A percentile compares a stretch with the other conserved stretches of the same genome.
Evolutionary conservation across 176 grass and related monocot genomes (phyloP).

Genomic region (Carex scoparia): DNA sequence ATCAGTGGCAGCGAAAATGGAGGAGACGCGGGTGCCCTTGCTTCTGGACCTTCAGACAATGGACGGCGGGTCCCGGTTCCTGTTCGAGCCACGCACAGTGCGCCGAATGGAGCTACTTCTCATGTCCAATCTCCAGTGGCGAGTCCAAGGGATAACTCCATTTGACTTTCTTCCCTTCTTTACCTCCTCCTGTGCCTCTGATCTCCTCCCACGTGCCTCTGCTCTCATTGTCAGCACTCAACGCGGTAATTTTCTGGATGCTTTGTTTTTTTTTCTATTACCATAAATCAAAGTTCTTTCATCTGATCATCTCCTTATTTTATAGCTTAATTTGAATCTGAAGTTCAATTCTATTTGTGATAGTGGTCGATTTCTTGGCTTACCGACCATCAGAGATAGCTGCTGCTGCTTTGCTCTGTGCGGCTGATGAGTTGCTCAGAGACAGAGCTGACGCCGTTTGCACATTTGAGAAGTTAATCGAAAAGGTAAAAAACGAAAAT

Average conservation of each 20-base stretch:
- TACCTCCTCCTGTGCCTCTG: not conserved
- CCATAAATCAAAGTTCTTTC: not conserved
- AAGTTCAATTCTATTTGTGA: not conserved
- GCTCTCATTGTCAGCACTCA: constrained; percentile 22
- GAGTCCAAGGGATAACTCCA: constrained; percentile 37
- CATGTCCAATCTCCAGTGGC: constrained; percentile 33
- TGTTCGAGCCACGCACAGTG: constrained; percentile 40
- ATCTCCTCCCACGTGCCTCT: constrained; percentile 5
- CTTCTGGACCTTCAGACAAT: constrained; percentile 35
- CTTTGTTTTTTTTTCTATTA: too few species aligned
- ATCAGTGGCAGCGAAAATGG: constrained; percentile 47
- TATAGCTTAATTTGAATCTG: not conserved
- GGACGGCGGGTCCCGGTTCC: constrained; percentile 19
- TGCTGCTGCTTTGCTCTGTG: constrained; percentile 27
- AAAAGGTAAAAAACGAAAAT: constrained; percentile 29
- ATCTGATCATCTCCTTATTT: not conserved
- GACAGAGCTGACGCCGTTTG: not conserved
- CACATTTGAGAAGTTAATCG: constrained; percentile 11
- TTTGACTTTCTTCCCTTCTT: constrained; percentile 47
- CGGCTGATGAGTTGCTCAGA: not conserved
- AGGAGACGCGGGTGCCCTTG: constrained; percentile 37
- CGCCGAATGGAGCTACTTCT: constrained; percentile 52
- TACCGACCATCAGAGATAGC: constrained; percentile 41
- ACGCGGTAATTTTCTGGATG: constrained; percentile 15
- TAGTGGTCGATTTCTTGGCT: constrained; percentile 40